Evolutionary conservation across 495 filamentous ascomycete species (phyloP).

Genomic region (Xylaria flabelliformis): DNA sequence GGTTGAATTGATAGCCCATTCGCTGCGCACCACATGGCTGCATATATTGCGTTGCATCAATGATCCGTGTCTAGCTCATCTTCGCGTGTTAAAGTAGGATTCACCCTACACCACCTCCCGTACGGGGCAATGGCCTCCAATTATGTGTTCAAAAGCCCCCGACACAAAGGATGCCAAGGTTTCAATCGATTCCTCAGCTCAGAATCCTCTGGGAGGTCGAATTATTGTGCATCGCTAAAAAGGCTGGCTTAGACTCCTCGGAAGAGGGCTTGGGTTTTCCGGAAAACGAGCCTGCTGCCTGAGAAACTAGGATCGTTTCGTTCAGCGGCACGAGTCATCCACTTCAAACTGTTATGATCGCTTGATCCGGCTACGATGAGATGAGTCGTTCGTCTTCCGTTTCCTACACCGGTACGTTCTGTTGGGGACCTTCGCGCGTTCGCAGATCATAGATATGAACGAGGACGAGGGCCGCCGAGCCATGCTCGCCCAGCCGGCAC

Average conservation of each 20-base stretch:
- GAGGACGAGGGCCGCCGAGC: slow-evolving; percentile 1
- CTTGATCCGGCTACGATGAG: slow-evolving; percentile 4
- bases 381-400: background rate
- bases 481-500: slow-evolving; percentile 20
- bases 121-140: slow-evolving; percentile 13
- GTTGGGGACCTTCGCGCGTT: background rate
- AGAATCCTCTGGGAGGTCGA: background rate
- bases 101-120: slow-evolving; percentile 13
- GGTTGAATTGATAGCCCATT: background rate
- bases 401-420: background rate
- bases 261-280: background rate
- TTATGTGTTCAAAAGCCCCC: background rate
- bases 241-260: background rate
- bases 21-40: slow-evolving; percentile 3
- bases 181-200: slow-evolving; percentile 14
- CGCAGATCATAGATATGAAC: slow-evolving; percentile 13
- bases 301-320: background rate
- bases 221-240: background rate
- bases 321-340: slow-evolving; percentile 8
- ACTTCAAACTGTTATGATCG: background rate
- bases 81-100: slow-evolving; percentile 15
- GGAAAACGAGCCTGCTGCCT: slow-evolving; percentile 6
- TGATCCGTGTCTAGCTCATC: slow-evolving; percentile 1
- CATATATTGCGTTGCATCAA: slow-evolving; percentile 16
- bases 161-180: slow-evolving; percentile 7